phyloP scores from a whole-genome alignment of 2,329 filamentous ascomycete species.

The Aureobasidium sp. region DNA sequence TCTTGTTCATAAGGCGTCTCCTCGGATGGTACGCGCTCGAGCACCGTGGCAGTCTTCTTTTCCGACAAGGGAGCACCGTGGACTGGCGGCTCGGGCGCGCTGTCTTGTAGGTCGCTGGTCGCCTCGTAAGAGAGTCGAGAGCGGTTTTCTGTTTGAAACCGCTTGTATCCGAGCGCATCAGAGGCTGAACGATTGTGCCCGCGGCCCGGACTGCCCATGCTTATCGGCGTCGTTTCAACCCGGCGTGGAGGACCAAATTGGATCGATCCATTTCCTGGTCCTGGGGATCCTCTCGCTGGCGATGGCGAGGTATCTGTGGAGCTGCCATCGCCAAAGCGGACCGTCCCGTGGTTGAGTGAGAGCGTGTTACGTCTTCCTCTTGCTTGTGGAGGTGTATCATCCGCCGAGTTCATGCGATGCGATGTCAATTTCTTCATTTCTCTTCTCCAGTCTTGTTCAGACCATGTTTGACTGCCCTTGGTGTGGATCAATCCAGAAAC shows the following conservation, averaged over 20 bases:
- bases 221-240: constrained; percentile 38
- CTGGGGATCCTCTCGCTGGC: constrained; percentile 39
- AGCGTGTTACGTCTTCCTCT: constrained; percentile 20
- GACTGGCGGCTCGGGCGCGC: constrained; percentile 36
- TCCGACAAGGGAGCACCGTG: constrained; percentile 28
- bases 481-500: constrained; percentile 73
- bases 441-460: constrained; percentile 82
- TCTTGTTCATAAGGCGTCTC: constrained; percentile 43
- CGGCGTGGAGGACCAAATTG: constrained; percentile 30
- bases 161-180: constrained; percentile 39
- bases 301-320: constrained; percentile 39
- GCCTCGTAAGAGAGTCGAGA: constrained; percentile 35
- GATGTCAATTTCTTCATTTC: constrained; percentile 83
- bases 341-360: constrained; percentile 28
- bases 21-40: constrained; percentile 48
- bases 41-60: constrained; percentile 32
- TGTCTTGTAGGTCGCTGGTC: constrained; percentile 23
- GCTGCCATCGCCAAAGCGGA: constrained; percentile 39
- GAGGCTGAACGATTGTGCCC: constrained; percentile 44
- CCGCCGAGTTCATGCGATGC: constrained; percentile 57
- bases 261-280: constrained; percentile 24
- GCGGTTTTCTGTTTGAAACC: constrained; percentile 34
- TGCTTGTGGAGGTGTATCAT: constrained; percentile 16
- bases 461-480: constrained; percentile 69
- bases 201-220: constrained; percentile 21